These are phyloP conservation scores for Brettanomyces nanus DNA, from an alignment of 805 yeast genomes.

Conservation along the genomic window DNA sequence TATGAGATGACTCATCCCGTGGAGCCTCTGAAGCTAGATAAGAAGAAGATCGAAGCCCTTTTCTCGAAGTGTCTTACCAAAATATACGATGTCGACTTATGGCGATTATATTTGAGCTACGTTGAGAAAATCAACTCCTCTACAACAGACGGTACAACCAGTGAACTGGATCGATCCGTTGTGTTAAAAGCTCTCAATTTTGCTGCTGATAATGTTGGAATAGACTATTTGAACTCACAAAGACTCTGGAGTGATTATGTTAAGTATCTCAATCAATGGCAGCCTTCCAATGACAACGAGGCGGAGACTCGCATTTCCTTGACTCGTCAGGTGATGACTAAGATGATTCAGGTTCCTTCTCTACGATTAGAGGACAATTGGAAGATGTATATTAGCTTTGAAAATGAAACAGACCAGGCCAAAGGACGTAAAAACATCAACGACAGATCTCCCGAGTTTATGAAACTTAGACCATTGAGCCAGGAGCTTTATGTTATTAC, in stretches of 20 bases:
- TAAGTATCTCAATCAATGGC: constrained; percentile 71
- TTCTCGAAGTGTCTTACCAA: constrained; percentile 57
- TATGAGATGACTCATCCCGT: constrained; percentile 35
- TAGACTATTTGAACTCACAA: constrained; percentile 59
- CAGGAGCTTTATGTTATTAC: constrained; percentile 62
- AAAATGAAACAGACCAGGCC: constrained; percentile 59
- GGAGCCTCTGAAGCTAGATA: constrained; percentile 45
- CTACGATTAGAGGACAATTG: constrained; percentile 69
- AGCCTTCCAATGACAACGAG: constrained; percentile 76
- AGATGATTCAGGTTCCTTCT: constrained; percentile 68
- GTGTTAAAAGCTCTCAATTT: constrained; percentile 79
- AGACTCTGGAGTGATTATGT: constrained; percentile 76
- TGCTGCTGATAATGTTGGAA: constrained; percentile 70
- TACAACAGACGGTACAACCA: constrained; percentile 59
- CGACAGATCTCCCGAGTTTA: constrained; percentile 74
- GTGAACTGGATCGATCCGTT: constrained; percentile 66
- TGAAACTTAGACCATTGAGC: constrained; percentile 75
- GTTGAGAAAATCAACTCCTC: constrained; percentile 63
- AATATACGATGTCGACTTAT: constrained; percentile 58
- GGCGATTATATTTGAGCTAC: constrained; percentile 71
- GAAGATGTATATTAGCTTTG: constrained; percentile 77
- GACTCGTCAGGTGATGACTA: constrained; percentile 64
- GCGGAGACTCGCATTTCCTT: constrained; percentile 72
- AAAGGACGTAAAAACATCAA: constrained; percentile 81
- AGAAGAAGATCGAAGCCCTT: constrained; percentile 52